These are phyloP conservation scores for Leccinum boreale DNA, from an alignment of 768 basidiomycete species.

Conservation along the genomic window DNA sequence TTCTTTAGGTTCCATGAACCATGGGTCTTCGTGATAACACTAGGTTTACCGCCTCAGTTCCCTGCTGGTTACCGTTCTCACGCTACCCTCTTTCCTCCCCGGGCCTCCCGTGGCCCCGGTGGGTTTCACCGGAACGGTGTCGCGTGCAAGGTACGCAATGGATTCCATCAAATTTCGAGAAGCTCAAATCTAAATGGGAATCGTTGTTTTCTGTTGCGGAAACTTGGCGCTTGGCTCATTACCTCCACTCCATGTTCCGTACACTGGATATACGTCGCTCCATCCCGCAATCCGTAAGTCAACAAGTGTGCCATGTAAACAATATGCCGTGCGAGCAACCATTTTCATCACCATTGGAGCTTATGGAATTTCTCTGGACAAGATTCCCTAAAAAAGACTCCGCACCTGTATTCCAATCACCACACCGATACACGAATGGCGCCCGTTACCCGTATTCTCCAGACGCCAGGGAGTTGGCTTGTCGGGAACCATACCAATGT, in stretches of 20 bases:
- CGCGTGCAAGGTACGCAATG: neutral
- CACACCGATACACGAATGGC: neutral
- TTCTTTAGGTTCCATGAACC: neutral
- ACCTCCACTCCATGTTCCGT: neutral
- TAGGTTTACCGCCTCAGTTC: neutral
- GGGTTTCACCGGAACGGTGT: neutral
- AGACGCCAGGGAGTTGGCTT: constrained; percentile 14
- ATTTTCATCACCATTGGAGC: constrained; percentile 2
- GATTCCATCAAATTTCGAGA: neutral
- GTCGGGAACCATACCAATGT: constrained; percentile 16
- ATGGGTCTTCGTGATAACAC: neutral
- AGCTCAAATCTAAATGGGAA: neutral
- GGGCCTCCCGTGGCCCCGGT: neutral
- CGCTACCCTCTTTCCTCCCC: neutral
- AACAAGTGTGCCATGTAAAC: neutral
- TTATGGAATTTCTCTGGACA: neutral
- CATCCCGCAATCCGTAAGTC: neutral
- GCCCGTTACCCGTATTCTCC: neutral
- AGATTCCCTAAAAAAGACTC: neutral
- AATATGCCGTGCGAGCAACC: neutral
- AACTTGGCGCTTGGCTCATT: constrained; percentile 1
- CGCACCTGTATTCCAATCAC: neutral
- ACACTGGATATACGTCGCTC: neutral
- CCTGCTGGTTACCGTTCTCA: neutral
- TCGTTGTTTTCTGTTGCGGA: constrained; percentile 4